Evolutionary conservation across 2,329 filamentous ascomycete genomes (phyloP), one percentile per base, ranked within the genome.

Genomic region (Trichoderma hamatum): DNA sequence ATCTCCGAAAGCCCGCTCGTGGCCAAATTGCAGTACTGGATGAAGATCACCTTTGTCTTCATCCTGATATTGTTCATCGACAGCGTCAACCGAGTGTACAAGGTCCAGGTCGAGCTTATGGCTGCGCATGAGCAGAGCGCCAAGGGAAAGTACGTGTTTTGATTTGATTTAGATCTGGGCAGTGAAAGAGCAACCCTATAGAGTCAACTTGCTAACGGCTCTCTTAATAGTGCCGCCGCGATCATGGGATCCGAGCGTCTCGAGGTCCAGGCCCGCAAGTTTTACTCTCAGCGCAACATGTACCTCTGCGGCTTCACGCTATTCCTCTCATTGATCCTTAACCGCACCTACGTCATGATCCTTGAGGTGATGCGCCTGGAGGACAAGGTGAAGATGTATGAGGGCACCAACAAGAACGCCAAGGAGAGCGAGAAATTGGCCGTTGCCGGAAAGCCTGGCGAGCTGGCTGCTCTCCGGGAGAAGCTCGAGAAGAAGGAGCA

Each of bases 251-350:
- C 93, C 78, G 96, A 98, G 80, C 95, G 96, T 73, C 94, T 97
- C 88, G 96, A 99, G 84, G 95, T 98, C 64, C 96, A 99, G 83
- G 95, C 96, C 73, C 94, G 96, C 87, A 99, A 99, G 84, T 99
- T 99, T 87, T 99, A 99, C 88, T 97, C 94, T 71, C 95, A 99
- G 85, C 94, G 96, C 82, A 99, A 99, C 89, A 99, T 99, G 96
- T 99, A 99, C 84, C 94, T 99, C 71, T 98, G 96, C 82, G 96
- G 96, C 76, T 99, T 99, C 86, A 99, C 96, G 5, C 91, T 99
- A 72, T 98, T 99, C 89, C 91, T 99, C 71, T 98, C 95, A 66
- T 87, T 99, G 73, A 99, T 99, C 82, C 92, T 96, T 79, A 98
- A 99, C 90, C 95, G 96, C 78, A 99, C 96, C 78, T 99, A 98